A percentile compares a stretch with the other conserved stretches of the same genome.
These are phyloP conservation scores for Aspergillus unguis DNA, from an alignment of 2,329 filamentous ascomycete species.

Conservation along the genomic window DNA sequence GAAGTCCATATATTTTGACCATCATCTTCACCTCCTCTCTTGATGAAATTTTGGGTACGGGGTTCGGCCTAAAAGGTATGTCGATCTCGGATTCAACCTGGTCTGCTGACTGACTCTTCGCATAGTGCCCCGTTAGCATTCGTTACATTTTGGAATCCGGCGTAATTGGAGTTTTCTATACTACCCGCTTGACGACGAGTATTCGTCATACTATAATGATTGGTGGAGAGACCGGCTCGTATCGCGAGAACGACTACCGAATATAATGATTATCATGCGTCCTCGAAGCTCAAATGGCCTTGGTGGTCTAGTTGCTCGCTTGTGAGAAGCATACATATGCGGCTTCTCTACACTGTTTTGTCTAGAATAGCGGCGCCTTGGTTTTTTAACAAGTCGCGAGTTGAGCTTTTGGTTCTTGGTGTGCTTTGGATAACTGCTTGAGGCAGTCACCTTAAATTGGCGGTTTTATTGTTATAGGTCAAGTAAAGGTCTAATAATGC, in stretches of 20 bases:
- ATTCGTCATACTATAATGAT: constrained; percentile 22
- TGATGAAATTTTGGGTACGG: constrained; percentile 9
- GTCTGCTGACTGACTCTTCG: background rate
- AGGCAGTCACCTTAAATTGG: constrained; percentile 4
- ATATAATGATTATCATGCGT: constrained; percentile 13
- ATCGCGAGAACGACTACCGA: constrained; percentile 20
- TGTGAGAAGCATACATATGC: background rate
- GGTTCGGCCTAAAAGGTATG: constrained; percentile 7
- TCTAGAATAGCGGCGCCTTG: constrained; percentile 4
- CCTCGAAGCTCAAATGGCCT: constrained; percentile 10
- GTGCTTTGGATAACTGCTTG: background rate
- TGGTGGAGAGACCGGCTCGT: constrained; percentile 18
- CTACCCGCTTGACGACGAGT: constrained; percentile 10
- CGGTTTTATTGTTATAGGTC: constrained; percentile 14
- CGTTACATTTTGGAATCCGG: constrained; percentile 16
- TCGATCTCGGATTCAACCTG: background rate
- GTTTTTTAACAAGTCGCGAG: background rate
- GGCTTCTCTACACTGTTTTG: background rate
- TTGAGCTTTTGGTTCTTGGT: background rate
- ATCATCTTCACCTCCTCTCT: constrained; percentile 8
- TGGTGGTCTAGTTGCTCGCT: constrained; percentile 2
- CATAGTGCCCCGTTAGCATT: constrained; percentile 6
- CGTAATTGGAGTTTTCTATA: constrained; percentile 12
- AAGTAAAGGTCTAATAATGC: constrained; percentile 17
- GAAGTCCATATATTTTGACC: background rate